A percentile compares a stretch with the other conserved stretches of the same genome.
These are phyloP conservation scores for Annulohypoxylon bovei DNA, from an alignment of 495 filamentous ascomycete species.

Conservation along the genomic window DNA sequence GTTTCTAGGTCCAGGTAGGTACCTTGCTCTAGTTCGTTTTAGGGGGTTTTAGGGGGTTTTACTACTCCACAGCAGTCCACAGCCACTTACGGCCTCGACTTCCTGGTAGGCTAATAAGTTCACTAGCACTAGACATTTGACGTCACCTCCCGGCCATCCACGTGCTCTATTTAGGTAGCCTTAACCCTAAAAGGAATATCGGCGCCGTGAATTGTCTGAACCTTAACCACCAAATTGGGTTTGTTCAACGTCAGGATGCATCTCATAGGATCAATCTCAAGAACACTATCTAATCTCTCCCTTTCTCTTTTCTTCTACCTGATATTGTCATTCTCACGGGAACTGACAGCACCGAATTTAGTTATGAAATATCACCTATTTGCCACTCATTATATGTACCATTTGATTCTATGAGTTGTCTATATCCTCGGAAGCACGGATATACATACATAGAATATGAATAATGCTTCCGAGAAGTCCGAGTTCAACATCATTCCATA, in stretches of 20 bases:
- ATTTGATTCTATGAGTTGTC: not conserved
- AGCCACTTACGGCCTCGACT: not conserved
- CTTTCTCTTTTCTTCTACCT: not conserved
- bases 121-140: constrained; percentile 6
- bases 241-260: constrained; percentile 17
- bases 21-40: constrained; percentile 8
- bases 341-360: constrained; percentile 6
- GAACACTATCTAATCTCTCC: not conserved
- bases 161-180: not conserved
- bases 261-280: not conserved
- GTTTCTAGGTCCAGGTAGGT: constrained; percentile 10
- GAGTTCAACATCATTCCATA: not conserved
- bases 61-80: constrained; percentile 8
- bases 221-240: constrained; percentile 18
- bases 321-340: not conserved
- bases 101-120: not conserved
- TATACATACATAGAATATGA: not conserved
- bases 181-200: not conserved
- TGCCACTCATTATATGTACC: not conserved
- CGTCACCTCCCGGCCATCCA: constrained; percentile 18
- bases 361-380: constrained; percentile 13
- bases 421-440: not conserved
- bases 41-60: constrained; percentile 10
- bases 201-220: constrained; percentile 5
- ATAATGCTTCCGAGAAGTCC: not conserved